phyloP scores from a whole-genome alignment of 2,329 filamentous ascomycete species.

The Calonectria hongkongensis region DNA sequence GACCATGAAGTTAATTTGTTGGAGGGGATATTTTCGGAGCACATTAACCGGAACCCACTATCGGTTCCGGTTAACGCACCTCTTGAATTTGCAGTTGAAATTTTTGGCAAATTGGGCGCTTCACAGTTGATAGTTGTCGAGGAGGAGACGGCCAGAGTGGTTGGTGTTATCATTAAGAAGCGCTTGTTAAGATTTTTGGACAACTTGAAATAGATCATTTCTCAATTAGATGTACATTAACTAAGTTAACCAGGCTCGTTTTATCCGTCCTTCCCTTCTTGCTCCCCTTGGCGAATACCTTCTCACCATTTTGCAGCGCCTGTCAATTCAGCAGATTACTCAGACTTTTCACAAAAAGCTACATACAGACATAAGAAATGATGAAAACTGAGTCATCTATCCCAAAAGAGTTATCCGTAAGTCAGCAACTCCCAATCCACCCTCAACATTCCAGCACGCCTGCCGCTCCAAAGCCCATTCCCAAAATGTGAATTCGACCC shows the following conservation, averaged over 20 bases:
- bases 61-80: conserved; percentile 28
- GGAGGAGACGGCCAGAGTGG: conserved; percentile 34
- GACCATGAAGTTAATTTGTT: conserved; percentile 26
- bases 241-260: not conserved
- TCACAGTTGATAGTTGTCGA: conserved; percentile 31
- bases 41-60: conserved; percentile 32
- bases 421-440: not conserved
- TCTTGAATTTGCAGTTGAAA: conserved; percentile 41
- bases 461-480: not conserved
- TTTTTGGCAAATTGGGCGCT: conserved; percentile 35
- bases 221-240: not conserved
- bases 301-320: not conserved
- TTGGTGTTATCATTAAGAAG: conserved; percentile 29
- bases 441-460: not conserved
- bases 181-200: conserved; percentile 30
- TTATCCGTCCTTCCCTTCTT: not conserved
- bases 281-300: not conserved
- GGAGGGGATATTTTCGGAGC: not conserved
- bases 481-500: not conserved
- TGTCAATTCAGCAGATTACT: not conserved
- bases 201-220: conserved; percentile 10
- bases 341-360: not conserved
- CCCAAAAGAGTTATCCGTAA: not conserved
- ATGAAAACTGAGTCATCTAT: not conserved
- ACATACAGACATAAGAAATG: not conserved